Percentiles rank a stretch among this genome's conserved stretches.
Conservation (phyloP, 768 basidiomycete species). For the Leccinum boreale region DNA sequence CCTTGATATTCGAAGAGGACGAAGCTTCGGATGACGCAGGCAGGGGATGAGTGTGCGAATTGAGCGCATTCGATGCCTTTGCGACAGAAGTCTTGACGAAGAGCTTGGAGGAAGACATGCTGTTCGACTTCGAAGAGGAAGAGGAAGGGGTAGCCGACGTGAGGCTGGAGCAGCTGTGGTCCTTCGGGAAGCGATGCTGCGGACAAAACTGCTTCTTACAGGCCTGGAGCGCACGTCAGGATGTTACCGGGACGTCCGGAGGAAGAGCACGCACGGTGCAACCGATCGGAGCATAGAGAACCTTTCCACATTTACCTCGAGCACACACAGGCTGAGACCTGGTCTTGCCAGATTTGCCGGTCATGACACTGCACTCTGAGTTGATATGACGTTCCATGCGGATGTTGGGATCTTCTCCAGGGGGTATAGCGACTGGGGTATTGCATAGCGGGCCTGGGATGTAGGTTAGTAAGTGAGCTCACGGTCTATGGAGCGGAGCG, state of each 20-base stretch:
- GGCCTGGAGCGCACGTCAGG: conserved; percentile 40
- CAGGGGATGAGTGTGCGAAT: not conserved
- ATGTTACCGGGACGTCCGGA: not conserved
- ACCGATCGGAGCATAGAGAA: conserved; percentile 67
- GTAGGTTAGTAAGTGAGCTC: conserved; percentile 1
- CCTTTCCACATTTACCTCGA: conserved; percentile 63
- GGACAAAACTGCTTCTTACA: conserved; percentile 75
- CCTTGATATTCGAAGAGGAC: conserved; percentile 10
- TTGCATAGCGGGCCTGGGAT: conserved; percentile 71
- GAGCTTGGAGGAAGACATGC: conserved; percentile 8
- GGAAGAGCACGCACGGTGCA: conserved; percentile 57
- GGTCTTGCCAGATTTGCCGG: conserved; percentile 50
- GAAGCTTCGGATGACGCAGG: conserved; percentile 9
- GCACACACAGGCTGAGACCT: conserved; percentile 58
- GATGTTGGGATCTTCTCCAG: conserved; percentile 75
- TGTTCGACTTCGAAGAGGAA: conserved; percentile 10
- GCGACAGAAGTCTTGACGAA: not conserved
- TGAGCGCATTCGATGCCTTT: conserved; percentile 7
- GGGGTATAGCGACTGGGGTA: conserved; percentile 69
- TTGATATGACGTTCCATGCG: conserved; percentile 77
- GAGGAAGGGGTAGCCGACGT: conserved; percentile 7
- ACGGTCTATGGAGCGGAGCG: conserved; percentile 2
- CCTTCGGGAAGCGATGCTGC: conserved; percentile 72
- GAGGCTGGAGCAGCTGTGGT: conserved; percentile 54
- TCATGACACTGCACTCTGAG: conserved; percentile 65